Base-by-base conservation (phyloP, 1,284 basidiomycete species). In the Ganoderma sinense region DNA sequence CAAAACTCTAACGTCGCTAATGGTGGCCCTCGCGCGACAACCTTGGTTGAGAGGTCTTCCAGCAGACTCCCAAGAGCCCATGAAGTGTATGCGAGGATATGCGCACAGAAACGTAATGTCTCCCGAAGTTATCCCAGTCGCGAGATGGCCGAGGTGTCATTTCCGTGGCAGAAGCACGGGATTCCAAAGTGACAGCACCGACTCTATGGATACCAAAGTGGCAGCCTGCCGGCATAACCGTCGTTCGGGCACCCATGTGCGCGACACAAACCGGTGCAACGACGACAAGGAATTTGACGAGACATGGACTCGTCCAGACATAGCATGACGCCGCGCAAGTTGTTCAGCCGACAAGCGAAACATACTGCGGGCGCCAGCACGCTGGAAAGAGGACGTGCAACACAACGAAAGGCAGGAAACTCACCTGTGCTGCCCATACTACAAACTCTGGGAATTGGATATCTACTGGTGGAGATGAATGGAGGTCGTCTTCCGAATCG, bases 241-340 rank as follows among this genome's bases (percentile, higher is more conserved):
- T 14, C 26, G 4, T 10, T 14, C 10, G 13, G 23, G n/a, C 10
- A 23, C 26, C 11, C n/a, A 29, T 18, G 26, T 53, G 18, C 29
- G 18, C 11, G 14, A 20, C 14, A 33, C 11, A 53, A 26, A 53
- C 23, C 18, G 29, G 26, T 20, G 5, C 29, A 33, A 14, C 14
- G 14, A 26, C 11, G 16, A 13, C 31, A 29, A 31, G 1, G 1
- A 56, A 18, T 14, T 8, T 33, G 26, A 56, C 29, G 16, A 56
- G 26, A 31, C 73, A 71, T 77, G 78, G 78, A 29, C 40, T 26
- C 2, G 26, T 75, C 78, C 48, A 26, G 48, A 51, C 23, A 13
- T 20, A 78, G 80, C 68, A 16, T 29, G 13, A 56, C 53, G 14
- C 53, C 53, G 29, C 53, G 53, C 53, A 56, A 33, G 53, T 4